phyloP scores from a whole-genome alignment of 78 protist species.

The Dictyostelium citrinum region DNA sequence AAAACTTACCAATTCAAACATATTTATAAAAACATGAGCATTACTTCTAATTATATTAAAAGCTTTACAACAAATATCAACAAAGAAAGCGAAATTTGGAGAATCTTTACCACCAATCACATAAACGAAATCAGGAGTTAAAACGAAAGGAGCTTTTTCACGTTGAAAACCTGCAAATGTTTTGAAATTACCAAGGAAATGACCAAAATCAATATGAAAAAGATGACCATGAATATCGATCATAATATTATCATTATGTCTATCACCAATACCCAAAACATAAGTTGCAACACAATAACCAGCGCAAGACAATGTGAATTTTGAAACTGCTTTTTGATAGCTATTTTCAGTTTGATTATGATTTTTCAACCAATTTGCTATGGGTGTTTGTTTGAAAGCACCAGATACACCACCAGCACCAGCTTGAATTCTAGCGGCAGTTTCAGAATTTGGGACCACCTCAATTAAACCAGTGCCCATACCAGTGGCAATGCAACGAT shows the following conservation, averaged over 20 bases:
- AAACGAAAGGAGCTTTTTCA: constrained; percentile 96
- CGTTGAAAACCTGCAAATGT: constrained; percentile 85
- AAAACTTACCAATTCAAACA: constrained; percentile 85
- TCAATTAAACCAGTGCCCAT: constrained; percentile 92
- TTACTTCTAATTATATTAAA: constrained; percentile 88
- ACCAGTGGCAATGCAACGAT: constrained; percentile 87
- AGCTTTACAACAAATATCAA: constrained; percentile 83
- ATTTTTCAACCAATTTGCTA: constrained; percentile 89
- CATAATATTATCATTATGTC: constrained; percentile 97
- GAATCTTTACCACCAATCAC: constrained; percentile 89
- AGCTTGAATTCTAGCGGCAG: constrained; percentile 88
- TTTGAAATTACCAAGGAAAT: constrained; percentile 95
- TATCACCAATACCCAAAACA: constrained; percentile 98
- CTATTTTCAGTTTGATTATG: constrained; percentile 68
- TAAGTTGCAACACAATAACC: constrained; percentile 98
- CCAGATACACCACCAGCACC: constrained; percentile 88
- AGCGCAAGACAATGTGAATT: constrained; percentile 89
- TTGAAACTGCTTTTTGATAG: constrained; percentile 61
- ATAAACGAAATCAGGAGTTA: constrained; percentile 94
- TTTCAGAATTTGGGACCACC: constrained; percentile 89
- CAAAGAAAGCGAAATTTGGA: constrained; percentile 74
- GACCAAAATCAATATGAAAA: constrained; percentile 98
- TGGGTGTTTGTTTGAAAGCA: constrained; percentile 85
- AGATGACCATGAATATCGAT: constrained; percentile 86
- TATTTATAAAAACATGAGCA: constrained; percentile 87